Base-by-base conservation (phyloP, 164 flowering plant species). In the Hamamelis virginiana region DNA sequence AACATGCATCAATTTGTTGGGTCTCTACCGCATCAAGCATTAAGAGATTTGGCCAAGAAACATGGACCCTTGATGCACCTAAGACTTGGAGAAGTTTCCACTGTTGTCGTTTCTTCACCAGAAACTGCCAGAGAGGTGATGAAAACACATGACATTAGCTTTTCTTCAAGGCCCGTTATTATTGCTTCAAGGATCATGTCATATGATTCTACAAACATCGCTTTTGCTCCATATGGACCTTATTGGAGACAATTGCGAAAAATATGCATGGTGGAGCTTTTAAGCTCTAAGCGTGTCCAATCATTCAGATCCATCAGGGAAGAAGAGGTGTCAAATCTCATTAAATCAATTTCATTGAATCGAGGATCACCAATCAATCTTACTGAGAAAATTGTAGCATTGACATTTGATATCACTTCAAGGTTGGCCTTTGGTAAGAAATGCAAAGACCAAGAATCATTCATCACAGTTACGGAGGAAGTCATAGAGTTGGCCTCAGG, bases 361-460 rank as follows among this genome's bases (percentile, higher is more conserved):
- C 2, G 4, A 33, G 41, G 41, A 33, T 33, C 41, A 33, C 41
- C 41, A 33, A 33, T 33, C 41, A 33, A 33, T 33, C 53, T 77
- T 8, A 73, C 38, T 12, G 59, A 75, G 53, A 73, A 11, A 46
- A 51, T 82, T 3, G 65, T n/a, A 41, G 38, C 77, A 1, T 59
- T 68, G n/a, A 70, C 57, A 1, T 73, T 59, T 59, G 56, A 59
- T 9, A 57, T 83, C 4, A 64, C 69, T 22, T 66, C 81, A 1
- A 77, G 77, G 19, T 80, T 75, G 1, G 83, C 82, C 0, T 78
- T 85, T 65, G 85, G 89, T 0, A 71, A 68, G 48, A 81, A 57
- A 45, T 70, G 71, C 57, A 63, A 72, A 41, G 78, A 76, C 5
- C 76, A 75, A 18, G 81, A 81, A 12, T 14, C 27, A 33, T 83